These are phyloP conservation scores for Urochloa ruziziensis DNA, from an alignment of 176 grass and related monocot genomes.

Conservation along the genomic window DNA sequence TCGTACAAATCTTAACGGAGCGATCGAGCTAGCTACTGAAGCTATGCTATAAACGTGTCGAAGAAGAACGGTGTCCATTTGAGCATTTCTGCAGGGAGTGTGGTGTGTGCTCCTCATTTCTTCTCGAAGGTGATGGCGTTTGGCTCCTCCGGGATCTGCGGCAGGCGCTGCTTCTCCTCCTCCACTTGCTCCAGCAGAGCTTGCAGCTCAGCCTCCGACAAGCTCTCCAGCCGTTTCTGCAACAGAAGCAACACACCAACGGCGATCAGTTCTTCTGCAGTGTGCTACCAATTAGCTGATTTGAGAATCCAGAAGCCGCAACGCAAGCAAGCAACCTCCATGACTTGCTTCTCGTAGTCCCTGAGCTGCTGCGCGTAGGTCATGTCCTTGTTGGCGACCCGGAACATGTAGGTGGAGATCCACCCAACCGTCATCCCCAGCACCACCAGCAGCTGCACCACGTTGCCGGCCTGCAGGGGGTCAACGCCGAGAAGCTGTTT, in stretches of 20 bases:
- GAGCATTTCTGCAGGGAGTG: background rate
- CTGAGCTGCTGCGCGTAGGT: constrained; percentile 96
- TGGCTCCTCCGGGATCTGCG: constrained; percentile 20
- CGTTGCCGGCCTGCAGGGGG: constrained; percentile 91
- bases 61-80: constrained; percentile 7
- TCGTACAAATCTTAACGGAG: background rate
- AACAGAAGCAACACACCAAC: background rate
- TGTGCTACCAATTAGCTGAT: background rate
- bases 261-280: background rate
- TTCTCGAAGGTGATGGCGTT: constrained; percentile 32
- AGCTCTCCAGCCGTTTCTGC: constrained; percentile 90
- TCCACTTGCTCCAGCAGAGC: constrained; percentile 90
- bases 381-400: constrained; percentile 98
- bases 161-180: constrained; percentile 68
- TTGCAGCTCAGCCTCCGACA: constrained; percentile 81
- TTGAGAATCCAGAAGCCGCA: background rate
- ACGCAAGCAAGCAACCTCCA: constrained; percentile 53
- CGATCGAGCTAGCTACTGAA: background rate
- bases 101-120: constrained; percentile 20
- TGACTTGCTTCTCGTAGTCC: constrained; percentile 96
- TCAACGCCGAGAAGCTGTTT: constrained; percentile 73
- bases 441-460: constrained; percentile 87
- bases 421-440: constrained; percentile 89
- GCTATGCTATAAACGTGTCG: constrained; percentile 24
- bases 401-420: constrained; percentile 95